phyloP scores from a whole-genome alignment of 2,329 filamentous ascomycete species.

The Calonectria pauciramosa region DNA sequence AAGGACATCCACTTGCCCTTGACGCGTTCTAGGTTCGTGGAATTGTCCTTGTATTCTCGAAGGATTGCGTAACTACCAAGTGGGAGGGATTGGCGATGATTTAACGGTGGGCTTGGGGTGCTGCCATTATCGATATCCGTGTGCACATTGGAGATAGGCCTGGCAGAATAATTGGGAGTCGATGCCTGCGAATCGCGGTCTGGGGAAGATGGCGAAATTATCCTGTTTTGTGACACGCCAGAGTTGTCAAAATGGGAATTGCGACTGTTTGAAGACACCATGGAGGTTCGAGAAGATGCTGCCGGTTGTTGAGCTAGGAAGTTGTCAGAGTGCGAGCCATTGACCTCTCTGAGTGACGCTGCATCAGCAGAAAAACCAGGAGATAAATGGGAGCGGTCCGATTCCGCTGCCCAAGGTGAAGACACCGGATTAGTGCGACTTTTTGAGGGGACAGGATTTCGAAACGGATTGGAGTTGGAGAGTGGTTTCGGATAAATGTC shows the following conservation, averaged over 20 bases:
- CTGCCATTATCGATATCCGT: too few species aligned
- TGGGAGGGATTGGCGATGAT: neutral
- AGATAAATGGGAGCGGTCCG: too few species aligned
- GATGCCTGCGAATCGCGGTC: too few species aligned
- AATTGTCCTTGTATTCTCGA: neutral
- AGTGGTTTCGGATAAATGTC: neutral
- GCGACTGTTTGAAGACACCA: neutral
- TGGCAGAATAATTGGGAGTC: too few species aligned
- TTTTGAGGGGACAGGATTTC: neutral
- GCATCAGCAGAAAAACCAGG: neutral
- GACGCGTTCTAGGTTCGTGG: neutral
- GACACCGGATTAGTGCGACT: neutral
- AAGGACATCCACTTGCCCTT: neutral
- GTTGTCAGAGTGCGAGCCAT: neutral
- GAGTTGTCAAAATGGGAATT: neutral
- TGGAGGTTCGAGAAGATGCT: neutral
- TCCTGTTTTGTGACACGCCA: too few species aligned
- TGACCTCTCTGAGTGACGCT: neutral
- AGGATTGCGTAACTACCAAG: neutral
- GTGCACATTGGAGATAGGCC: too few species aligned
- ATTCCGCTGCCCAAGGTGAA: neutral
- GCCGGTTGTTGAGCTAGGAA: too few species aligned
- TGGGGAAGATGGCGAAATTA: too few species aligned
- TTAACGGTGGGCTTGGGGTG: neutral
- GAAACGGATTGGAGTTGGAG: neutral